A percentile compares a stretch with the other conserved stretches of the same genome.
Conservation (phyloP, 805 yeast genomes). For the Deakozyma indianensis region DNA sequence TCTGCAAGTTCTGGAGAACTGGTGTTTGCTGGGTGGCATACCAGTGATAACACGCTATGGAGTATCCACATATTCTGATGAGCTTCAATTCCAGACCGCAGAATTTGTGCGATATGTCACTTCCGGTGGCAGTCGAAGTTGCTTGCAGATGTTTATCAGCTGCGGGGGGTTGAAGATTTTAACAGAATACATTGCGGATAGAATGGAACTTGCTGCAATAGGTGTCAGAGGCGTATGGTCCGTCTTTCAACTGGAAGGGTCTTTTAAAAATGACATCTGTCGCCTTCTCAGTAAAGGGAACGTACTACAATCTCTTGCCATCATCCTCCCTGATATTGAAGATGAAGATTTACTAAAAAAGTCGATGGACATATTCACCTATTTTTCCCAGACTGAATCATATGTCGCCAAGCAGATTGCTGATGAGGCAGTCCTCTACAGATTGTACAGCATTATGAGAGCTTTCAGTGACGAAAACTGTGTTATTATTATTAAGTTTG, state of each 20-base stretch:
- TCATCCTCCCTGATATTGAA: neutral
- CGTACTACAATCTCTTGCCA: neutral
- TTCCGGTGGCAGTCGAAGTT: neutral
- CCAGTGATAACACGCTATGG: neutral
- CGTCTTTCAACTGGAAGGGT: neutral
- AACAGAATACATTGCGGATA: neutral
- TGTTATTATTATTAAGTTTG: neutral
- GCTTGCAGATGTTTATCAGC: conserved; percentile 1
- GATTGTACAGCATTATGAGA: neutral
- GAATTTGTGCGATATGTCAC: neutral
- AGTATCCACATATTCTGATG: neutral
- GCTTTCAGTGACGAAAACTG: neutral
- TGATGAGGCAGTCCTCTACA: neutral
- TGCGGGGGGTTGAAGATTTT: neutral
- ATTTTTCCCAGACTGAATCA: neutral
- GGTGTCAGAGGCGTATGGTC: neutral
- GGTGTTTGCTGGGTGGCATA: neutral
- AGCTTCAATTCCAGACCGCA: neutral
- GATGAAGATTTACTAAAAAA: neutral
- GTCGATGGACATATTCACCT: neutral
- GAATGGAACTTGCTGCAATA: neutral
- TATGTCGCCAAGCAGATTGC: conserved; percentile 1
- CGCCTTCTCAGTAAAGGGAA: neutral
- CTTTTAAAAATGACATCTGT: neutral
- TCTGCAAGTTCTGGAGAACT: neutral